Percentiles rank a stretch among this genome's conserved stretches.
Conservation (phyloP, 805 yeast species). For the Wickerhamiella siamensis region DNA sequence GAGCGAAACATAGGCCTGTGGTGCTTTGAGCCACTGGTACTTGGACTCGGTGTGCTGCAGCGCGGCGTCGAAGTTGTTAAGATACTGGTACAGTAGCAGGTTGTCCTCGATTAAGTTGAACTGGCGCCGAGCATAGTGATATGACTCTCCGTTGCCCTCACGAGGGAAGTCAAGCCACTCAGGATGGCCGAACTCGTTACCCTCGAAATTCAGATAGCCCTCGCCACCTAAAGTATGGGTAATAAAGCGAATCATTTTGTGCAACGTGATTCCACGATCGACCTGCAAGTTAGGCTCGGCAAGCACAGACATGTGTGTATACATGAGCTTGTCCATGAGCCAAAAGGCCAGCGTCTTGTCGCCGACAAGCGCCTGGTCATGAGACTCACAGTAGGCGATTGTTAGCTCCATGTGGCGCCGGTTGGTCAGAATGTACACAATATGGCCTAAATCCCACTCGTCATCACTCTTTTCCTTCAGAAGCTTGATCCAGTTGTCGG, state of each 20-base stretch:
- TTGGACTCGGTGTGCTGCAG: slow-evolving; percentile 64
- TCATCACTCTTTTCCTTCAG: slow-evolving; percentile 75
- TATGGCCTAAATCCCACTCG: slow-evolving; percentile 78
- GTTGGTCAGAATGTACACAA: slow-evolving; percentile 70
- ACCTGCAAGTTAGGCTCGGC: slow-evolving; percentile 60
- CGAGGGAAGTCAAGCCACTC: slow-evolving; percentile 98
- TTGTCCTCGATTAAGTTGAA: slow-evolving; percentile 76
- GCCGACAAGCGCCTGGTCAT: slow-evolving; percentile 95
- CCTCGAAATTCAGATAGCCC: slow-evolving; percentile 90
- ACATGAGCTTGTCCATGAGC: slow-evolving; percentile 98
- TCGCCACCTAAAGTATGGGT: slow-evolving; percentile 94
- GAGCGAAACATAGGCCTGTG: slow-evolving; percentile 72
- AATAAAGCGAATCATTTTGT: slow-evolving; percentile 74
- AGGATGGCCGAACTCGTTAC: slow-evolving; percentile 97
- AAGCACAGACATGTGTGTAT: slow-evolving; percentile 78
- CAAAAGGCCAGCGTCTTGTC: slow-evolving; percentile 94
- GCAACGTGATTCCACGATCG: slow-evolving; percentile 83
- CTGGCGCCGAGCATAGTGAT: slow-evolving; percentile 90
- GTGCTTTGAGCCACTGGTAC: slow-evolving; percentile 56
- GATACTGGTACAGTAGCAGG: slow-evolving; percentile 59
- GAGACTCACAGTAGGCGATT: slow-evolving; percentile 85
- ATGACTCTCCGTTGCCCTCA: slow-evolving; percentile 71
- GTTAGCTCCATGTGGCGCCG: slow-evolving; percentile 81
- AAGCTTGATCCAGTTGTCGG: slow-evolving; percentile 97
- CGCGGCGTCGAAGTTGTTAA: slow-evolving; percentile 71